Evolutionary conservation across 768 basidiomycete genomes (phyloP), one percentile per base, ranked within the genome.

Genomic region (Hysterangium stoloniferum): DNA sequence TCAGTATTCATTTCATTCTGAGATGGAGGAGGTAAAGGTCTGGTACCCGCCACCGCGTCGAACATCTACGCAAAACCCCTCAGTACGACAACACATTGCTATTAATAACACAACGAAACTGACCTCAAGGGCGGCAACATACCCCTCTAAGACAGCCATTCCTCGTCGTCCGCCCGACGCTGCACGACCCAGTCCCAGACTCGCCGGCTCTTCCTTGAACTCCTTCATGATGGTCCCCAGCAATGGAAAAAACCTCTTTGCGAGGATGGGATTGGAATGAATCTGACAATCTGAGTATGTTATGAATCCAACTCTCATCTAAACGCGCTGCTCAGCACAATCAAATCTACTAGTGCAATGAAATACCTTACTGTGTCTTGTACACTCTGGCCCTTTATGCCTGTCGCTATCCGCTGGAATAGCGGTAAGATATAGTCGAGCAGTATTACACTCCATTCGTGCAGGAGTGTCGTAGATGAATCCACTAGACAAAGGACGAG

Each of bases 111-210:
- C 25, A 29, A 29, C 13, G 11, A 19, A 36, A 58, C 67, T 48
- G 47, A 85, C 84, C 72, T 87, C 84, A 20, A 86, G 64, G 28
- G 78, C 80, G 15, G 84, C 80, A 12, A 83, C 79, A 11, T 85
- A 62, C 6, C 80, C 86, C 52, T 88, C 86, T 6, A 88, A 65
- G 4, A 80, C 79, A 24, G 82, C 80, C 75, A 85, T 73, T 1
- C 84, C 84, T 25, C 62, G 62, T 6, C 61, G 58, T 1, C 71
- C 72, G 5, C 74, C 75, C 6, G 71, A 71, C 38, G 68, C 71
- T 1, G 77, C 77, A 52, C 70, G 65, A 3, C 84, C 84, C 15
- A 86, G 68, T 2, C 81, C 83, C 5, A 82, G 64, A 28, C 70
- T 72, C 9, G 59, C 55, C 3, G 74, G 70, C 0, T 78, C 72